Evolutionary conservation across 1,284 basidiomycete species (phyloP).

Genomic region (Clitocybe nebularis): DNA sequence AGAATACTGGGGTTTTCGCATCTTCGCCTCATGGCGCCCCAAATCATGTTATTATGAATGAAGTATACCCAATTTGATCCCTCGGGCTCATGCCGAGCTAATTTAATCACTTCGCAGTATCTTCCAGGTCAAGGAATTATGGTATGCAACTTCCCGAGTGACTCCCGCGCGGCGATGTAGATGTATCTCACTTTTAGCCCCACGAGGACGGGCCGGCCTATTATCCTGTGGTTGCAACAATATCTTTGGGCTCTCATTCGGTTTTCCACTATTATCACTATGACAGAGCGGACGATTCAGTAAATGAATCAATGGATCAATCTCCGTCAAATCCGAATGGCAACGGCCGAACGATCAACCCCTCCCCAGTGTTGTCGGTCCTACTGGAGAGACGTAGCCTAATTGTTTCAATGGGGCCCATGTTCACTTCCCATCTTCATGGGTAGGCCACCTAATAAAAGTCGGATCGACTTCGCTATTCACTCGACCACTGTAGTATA

Average conservation of each 20-base stretch:
- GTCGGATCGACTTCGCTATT: slow-evolving; percentile 1
- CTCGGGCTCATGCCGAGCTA: slow-evolving; percentile 12
- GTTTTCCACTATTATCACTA: slow-evolving; percentile 86
- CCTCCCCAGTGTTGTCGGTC: slow-evolving; percentile 64
- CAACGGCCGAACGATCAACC: slow-evolving; percentile 54
- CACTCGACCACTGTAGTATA: slow-evolving; percentile 39
- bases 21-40: slow-evolving; percentile 61
- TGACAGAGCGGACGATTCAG: slow-evolving; percentile 21
- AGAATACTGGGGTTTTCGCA: slow-evolving; percentile 56
- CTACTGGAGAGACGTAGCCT: slow-evolving; percentile 81
- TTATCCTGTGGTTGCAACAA: slow-evolving; percentile 83
- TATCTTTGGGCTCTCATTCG: slow-evolving; percentile 83
- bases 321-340: slow-evolving; percentile 6
- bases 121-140: slow-evolving; percentile 89
- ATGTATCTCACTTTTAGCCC: slow-evolving; percentile 47
- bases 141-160: slow-evolving; percentile 38
- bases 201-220: slow-evolving; percentile 93
- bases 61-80: slow-evolving; percentile 39
- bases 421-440: slow-evolving; percentile 74
- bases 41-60: slow-evolving; percentile 87
- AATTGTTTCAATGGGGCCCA: slow-evolving; percentile 64
- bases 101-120: slow-evolving; percentile 48
- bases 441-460: slow-evolving; percentile 34
- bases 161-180: neutral
- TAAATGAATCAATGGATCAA: slow-evolving; percentile 9